Evolutionary conservation across 2,329 filamentous ascomycete species (phyloP).

Genomic region (Mycogone perniciosa): DNA sequence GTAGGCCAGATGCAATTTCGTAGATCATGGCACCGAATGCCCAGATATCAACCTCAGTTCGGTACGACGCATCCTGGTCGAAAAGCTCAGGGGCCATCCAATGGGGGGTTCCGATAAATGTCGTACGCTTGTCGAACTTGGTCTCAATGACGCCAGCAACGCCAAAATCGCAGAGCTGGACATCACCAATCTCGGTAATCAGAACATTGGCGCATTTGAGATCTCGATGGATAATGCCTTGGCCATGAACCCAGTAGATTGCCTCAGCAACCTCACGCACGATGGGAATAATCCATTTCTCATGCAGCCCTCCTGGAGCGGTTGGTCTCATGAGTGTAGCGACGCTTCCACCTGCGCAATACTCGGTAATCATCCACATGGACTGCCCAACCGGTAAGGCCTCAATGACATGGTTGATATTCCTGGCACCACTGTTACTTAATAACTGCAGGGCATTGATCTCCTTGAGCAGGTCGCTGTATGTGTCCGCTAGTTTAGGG

Average conservation of each 20-base stretch:
- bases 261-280: conserved; percentile 60
- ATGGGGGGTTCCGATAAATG: conserved; percentile 74
- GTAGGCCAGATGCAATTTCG: conserved; percentile 72
- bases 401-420: conserved; percentile 77
- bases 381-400: conserved; percentile 70
- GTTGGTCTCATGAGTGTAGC: conserved; percentile 66
- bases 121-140: conserved; percentile 69
- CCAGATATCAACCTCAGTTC: conserved; percentile 75
- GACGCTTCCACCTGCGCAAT: conserved; percentile 79
- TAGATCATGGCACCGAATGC: conserved; percentile 75
- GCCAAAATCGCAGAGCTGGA: conserved; percentile 81
- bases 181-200: conserved; percentile 66
- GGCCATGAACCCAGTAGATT: conserved; percentile 60
- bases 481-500: conserved; percentile 59
- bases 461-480: conserved; percentile 63
- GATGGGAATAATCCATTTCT: conserved; percentile 65
- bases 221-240: conserved; percentile 64
- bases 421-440: conserved; percentile 66
- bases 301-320: conserved; percentile 56
- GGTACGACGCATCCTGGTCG: conserved; percentile 57
- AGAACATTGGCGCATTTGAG: conserved; percentile 76
- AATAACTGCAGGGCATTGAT: conserved; percentile 65
- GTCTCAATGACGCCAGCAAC: conserved; percentile 73
- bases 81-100: conserved; percentile 84
- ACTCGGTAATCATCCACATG: conserved; percentile 85